Conservation (phyloP, 2,329 filamentous ascomycete genomes). For the Botryotinia globosa region DNA sequence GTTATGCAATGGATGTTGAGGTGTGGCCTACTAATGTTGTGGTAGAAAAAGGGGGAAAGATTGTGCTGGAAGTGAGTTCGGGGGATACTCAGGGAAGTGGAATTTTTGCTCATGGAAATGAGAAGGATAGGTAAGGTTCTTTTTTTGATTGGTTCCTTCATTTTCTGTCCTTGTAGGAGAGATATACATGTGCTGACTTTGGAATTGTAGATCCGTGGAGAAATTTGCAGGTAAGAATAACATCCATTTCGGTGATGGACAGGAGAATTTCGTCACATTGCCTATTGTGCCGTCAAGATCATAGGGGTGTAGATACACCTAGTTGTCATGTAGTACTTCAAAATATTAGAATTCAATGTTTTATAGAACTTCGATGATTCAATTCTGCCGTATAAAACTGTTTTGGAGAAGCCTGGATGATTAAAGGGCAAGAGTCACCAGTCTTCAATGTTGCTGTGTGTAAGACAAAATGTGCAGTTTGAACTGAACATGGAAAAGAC, state of each 20-base stretch:
- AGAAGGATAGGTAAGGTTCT: not conserved
- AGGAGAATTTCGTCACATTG: not conserved
- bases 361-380: not conserved
- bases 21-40: not conserved
- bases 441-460: not conserved
- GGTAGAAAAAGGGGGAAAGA: not conserved
- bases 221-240: not conserved
- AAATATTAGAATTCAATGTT: not conserved
- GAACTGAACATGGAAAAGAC: not conserved
- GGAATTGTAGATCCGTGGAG: not conserved
- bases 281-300: not conserved
- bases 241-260: not conserved
- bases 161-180: not conserved
- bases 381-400: accelerated
- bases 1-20: not conserved
- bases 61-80: not conserved
- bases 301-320: not conserved
- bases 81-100: not conserved
- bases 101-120: not conserved
- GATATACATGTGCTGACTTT: not conserved
- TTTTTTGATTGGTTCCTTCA: not conserved
- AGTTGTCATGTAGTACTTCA: accelerated
- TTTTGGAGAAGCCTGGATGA: not conserved
- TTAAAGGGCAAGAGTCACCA: not conserved
- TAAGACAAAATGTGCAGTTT: not conserved